phyloP scores from a whole-genome alignment of 306 rosid genomes.

The Lithocarpus polystachyus region DNA sequence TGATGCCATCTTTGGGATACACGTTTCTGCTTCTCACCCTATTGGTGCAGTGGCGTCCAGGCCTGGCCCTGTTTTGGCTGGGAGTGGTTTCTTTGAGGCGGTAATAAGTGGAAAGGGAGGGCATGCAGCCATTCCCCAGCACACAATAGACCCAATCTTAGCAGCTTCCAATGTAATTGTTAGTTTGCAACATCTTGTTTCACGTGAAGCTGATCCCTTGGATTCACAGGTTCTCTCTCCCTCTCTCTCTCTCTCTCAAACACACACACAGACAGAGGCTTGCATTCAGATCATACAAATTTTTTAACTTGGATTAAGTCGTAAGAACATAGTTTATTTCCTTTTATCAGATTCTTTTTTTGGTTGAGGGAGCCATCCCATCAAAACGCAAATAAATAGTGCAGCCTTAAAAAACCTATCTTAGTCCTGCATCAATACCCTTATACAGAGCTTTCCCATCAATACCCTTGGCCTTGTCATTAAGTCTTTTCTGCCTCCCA shows the following conservation, averaged over 20 bases:
- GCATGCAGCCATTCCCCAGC: constrained; percentile 88
- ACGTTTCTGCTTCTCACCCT: constrained; percentile 24
- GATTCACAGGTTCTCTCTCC: constrained; percentile 62
- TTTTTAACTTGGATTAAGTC: neutral
- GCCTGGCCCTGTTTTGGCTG: constrained; percentile 75
- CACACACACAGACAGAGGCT: neutral
- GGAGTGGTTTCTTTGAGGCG: constrained; percentile 79
- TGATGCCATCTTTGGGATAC: constrained; percentile 76
- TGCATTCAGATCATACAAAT: neutral
- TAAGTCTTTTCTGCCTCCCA: neutral
- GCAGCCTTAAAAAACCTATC: neutral
- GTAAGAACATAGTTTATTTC: neutral
- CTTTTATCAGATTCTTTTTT: neutral
- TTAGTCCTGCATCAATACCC: neutral
- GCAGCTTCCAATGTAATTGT: constrained; percentile 76
- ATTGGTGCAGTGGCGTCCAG: constrained; percentile 59
- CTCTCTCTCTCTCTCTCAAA: neutral
- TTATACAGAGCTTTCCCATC: too few relatives aligned
- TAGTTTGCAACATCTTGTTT: constrained; percentile 83
- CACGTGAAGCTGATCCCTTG: constrained; percentile 83
- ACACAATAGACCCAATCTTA: constrained; percentile 77
- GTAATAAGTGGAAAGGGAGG: constrained; percentile 83
- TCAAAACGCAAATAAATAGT: neutral
- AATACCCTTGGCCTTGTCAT: neutral
- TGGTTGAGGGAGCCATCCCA: neutral